phyloP scores from a whole-genome alignment of 192 early-diverging fungal genomes.

The Podila epicladia region DNA sequence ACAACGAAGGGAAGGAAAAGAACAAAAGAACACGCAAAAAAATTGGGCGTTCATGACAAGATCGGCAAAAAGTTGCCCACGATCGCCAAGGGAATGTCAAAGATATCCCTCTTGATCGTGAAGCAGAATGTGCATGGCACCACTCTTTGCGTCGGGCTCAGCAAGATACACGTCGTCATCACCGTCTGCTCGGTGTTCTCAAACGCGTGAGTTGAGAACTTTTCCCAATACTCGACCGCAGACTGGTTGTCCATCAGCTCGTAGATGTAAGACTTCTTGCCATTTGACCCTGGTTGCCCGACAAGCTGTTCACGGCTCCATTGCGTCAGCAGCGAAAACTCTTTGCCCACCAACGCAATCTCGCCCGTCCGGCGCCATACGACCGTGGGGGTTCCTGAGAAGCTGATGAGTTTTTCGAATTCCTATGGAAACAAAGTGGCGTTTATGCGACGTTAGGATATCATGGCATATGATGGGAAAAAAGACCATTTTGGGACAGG shows the following conservation, averaged over 20 bases:
- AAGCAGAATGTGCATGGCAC: constrained; percentile 96
- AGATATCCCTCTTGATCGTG: constrained; percentile 96
- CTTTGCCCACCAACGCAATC: constrained; percentile 95
- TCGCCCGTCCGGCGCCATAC: constrained; percentile 98
- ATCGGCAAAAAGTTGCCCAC: constrained; percentile 71
- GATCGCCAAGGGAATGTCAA: constrained; percentile 92
- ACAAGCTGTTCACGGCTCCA: constrained; percentile 89
- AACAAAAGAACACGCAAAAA: not conserved
- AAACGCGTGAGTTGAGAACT: constrained; percentile 91
- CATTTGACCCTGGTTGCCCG: not conserved
- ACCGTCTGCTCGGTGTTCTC: constrained; percentile 91
- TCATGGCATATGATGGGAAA: not conserved
- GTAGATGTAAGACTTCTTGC: constrained; percentile 85
- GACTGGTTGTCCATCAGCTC: constrained; percentile 95
- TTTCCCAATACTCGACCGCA: constrained; percentile 96
- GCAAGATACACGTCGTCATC: constrained; percentile 88
- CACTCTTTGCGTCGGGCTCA: constrained; percentile 72
- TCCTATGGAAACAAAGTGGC: constrained; percentile 60
- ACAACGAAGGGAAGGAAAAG: not conserved
- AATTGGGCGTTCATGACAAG: constrained; percentile 6
- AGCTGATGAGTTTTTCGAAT: constrained; percentile 95
- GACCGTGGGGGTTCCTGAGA: constrained; percentile 94
- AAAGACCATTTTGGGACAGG: not conserved
- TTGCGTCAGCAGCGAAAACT: constrained; percentile 92
- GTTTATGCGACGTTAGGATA: not conserved